Percentiles rank a stretch among this genome's conserved stretches.
Conservation (phyloP, 805 yeast genomes). For the Torulaspora maleeae region DNA sequence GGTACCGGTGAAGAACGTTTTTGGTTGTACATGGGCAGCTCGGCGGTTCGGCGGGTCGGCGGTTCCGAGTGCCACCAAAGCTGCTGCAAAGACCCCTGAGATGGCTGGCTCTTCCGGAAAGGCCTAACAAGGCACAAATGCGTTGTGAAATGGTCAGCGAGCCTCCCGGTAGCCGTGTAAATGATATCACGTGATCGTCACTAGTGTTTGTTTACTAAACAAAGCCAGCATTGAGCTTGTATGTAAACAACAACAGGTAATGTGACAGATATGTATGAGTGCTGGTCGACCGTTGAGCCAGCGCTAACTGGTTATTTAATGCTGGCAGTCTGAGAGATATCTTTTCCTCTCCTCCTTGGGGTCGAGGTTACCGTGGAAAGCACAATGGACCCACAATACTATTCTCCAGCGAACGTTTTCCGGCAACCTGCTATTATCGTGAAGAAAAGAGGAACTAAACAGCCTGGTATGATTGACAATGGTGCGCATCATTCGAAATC, state of each 20-base stretch:
- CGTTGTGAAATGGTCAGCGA: too few relatives aligned
- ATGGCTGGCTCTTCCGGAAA: background rate
- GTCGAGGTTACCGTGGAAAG: background rate
- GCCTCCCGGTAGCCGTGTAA: background rate
- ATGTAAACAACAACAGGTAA: background rate
- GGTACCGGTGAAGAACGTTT: background rate
- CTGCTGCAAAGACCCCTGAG: background rate
- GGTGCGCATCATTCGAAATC: conserved; percentile 12
- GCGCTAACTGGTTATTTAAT: background rate
- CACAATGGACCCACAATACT: conserved; percentile 13
- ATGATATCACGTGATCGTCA: background rate
- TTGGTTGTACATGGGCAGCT: background rate
- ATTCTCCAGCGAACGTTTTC: conserved; percentile 27
- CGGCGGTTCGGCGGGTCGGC: background rate
- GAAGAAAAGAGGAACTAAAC: conserved; percentile 12
- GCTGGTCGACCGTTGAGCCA: background rate
- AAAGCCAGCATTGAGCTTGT: background rate
- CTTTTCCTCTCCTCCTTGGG: background rate
- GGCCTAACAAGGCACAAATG: too few relatives aligned
- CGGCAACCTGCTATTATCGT: conserved; percentile 27
- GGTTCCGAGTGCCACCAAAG: background rate
- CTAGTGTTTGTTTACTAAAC: background rate
- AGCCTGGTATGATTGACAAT: background rate
- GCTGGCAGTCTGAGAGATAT: background rate
- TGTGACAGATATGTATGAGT: background rate